Conservation (phyloP, 2,329 filamentous ascomycete species). For the Beauveria medogensis region DNA sequence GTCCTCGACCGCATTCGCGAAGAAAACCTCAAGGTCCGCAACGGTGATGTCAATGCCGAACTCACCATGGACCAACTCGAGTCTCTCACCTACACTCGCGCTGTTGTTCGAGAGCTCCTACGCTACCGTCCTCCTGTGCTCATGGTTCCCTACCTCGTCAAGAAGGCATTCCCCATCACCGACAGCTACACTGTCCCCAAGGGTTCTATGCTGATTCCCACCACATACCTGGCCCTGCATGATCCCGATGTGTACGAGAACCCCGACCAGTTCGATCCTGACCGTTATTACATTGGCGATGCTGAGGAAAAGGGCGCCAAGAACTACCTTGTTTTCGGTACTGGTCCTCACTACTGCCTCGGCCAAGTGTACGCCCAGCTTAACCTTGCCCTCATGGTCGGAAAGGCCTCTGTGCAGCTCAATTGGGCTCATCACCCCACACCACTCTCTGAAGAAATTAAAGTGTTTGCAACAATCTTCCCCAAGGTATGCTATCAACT, state of each 20-base stretch:
- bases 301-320: slow-evolving; percentile 80
- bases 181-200: slow-evolving; percentile 87
- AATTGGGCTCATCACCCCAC: slow-evolving; percentile 90
- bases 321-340: slow-evolving; percentile 96
- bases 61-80: slow-evolving; percentile 83
- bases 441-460: slow-evolving; percentile 81
- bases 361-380: slow-evolving; percentile 87
- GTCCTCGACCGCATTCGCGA: slow-evolving; percentile 82
- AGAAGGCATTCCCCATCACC: slow-evolving; percentile 91
- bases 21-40: slow-evolving; percentile 73
- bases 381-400: slow-evolving; percentile 82
- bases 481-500: slow-evolving; percentile 62
- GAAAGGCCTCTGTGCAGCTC: slow-evolving; percentile 78
- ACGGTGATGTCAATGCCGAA: slow-evolving; percentile 61
- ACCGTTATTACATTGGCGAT: slow-evolving; percentile 83
- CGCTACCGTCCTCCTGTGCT: slow-evolving; percentile 93
- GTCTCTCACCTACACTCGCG: slow-evolving; percentile 80
- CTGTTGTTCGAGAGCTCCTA: slow-evolving; percentile 82
- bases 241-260: slow-evolving; percentile 89
- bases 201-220: slow-evolving; percentile 90
- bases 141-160: slow-evolving; percentile 92
- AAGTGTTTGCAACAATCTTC: slow-evolving; percentile 98
- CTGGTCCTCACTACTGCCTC: slow-evolving; percentile 91
- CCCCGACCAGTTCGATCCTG: slow-evolving; percentile 81
- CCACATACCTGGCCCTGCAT: slow-evolving; percentile 81